Conservation (phyloP, 805 yeast genomes). For the Hyphopichia homilentoma region DNA sequence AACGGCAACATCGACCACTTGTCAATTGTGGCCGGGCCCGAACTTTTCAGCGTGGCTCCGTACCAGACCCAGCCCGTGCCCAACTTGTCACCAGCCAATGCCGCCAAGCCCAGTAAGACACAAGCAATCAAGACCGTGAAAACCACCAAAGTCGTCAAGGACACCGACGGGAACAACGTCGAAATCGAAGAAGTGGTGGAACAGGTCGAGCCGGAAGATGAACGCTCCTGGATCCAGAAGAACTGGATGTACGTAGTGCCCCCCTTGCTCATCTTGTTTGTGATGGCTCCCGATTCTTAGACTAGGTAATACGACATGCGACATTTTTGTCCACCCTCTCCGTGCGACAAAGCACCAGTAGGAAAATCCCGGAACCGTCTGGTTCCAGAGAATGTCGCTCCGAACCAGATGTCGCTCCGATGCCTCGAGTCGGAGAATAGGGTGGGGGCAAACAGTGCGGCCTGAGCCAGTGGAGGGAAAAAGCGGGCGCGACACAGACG, state of each 20-base stretch:
- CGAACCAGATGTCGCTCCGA: too few species aligned
- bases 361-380: too few species aligned
- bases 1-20: slow-evolving; percentile 5
- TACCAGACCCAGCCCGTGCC: slow-evolving; percentile 21
- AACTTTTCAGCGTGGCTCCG: not conserved
- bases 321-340: too few species aligned
- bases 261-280: slow-evolving; percentile 34
- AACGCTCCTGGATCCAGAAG: slow-evolving; percentile 50
- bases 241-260: slow-evolving; percentile 63
- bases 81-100: slow-evolving; percentile 20
- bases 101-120: slow-evolving; percentile 5
- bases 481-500: too few species aligned
- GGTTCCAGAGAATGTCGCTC: too few species aligned
- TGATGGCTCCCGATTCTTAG: too few species aligned
- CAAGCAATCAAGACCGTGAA: slow-evolving; percentile 2
- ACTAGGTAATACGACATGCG: too few species aligned
- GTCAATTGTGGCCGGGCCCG: slow-evolving; percentile 1
- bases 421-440: too few species aligned
- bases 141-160: slow-evolving; percentile 8
- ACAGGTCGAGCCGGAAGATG: slow-evolving; percentile 19
- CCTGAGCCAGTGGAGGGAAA: too few species aligned
- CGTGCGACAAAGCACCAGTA: too few species aligned
- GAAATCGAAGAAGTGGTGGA: slow-evolving; percentile 17
- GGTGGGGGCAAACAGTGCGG: too few species aligned
- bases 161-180: slow-evolving; percentile 14